These are phyloP conservation scores for Xylariaceae sp. DNA, from an alignment of 2,329 filamentous ascomycete species.

Conservation along the genomic window DNA sequence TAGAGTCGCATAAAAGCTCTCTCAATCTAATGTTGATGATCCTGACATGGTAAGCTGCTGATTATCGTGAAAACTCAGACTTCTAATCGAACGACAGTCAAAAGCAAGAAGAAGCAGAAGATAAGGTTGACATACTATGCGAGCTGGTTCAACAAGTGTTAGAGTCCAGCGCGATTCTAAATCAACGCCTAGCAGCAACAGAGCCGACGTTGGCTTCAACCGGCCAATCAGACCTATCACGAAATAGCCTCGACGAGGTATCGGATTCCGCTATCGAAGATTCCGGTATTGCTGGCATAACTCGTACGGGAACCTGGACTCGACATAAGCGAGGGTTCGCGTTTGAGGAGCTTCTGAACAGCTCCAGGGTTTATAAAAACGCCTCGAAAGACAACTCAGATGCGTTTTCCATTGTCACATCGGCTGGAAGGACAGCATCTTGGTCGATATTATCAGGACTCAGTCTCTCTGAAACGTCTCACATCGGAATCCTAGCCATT, in stretches of 20 bases:
- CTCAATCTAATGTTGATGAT: not conserved
- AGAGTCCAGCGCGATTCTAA: not conserved
- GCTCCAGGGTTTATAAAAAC: not conserved
- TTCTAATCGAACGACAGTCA: not conserved
- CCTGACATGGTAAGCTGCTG: not conserved
- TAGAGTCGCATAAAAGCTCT: not conserved
- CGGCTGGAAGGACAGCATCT: not conserved
- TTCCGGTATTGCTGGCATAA: no score
- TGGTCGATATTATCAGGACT: not conserved
- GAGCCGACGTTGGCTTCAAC: not conserved
- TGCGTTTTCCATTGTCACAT: not conserved
- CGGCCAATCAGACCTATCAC: no score
- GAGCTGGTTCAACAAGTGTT: not conserved
- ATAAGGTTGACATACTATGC: not conserved
- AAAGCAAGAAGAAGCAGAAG: not conserved
- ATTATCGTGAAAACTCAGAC: not conserved
- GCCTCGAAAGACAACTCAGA: not conserved
- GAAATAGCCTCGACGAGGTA: no score
- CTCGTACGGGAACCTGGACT: not conserved
- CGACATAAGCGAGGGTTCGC: not conserved
- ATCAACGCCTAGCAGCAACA: not conserved
- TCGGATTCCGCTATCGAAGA: no score
- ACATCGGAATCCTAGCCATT: not conserved
- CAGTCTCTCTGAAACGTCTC: not conserved
- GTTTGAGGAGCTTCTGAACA: not conserved